Evolutionary conservation across 257 asterid species (phyloP).

Genomic region (Petunia axillaris): DNA sequence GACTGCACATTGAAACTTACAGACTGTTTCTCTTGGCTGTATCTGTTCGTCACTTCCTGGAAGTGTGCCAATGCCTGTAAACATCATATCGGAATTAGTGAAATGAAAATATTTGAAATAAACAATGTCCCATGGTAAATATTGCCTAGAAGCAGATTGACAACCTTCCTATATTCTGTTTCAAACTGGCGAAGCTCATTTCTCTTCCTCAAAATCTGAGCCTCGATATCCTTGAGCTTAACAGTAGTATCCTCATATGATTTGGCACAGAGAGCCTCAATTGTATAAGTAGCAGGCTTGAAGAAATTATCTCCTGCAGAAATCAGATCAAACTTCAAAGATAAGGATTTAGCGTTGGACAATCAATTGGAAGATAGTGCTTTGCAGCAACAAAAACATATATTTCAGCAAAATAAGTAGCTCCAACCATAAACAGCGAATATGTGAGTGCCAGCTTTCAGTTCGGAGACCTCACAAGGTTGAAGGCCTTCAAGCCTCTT

Average conservation of each 20-base stretch:
- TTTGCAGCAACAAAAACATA: slow-evolving; percentile 32
- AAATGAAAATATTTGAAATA: neutral
- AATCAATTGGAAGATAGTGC: neutral
- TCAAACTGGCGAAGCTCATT: slow-evolving; percentile 95
- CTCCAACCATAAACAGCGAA: slow-evolving; percentile 97
- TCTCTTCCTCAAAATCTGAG: slow-evolving; percentile 94
- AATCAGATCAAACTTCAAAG: slow-evolving; percentile 19
- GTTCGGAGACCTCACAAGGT: slow-evolving; percentile 98
- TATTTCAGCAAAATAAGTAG: slow-evolving; percentile 35
- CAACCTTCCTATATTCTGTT: slow-evolving; percentile 94
- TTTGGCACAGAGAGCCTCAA: slow-evolving; percentile 96
- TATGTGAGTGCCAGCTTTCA: slow-evolving; percentile 98
- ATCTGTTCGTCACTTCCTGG: slow-evolving; percentile 96
- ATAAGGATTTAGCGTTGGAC: neutral
- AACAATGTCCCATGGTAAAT: neutral
- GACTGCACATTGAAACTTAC: slow-evolving; percentile 56
- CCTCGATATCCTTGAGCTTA: slow-evolving; percentile 86
- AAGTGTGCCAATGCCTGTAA: slow-evolving; percentile 93
- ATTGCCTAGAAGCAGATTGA: slow-evolving; percentile 13
- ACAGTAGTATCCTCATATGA: slow-evolving; percentile 89
- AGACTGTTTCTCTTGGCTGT: slow-evolving; percentile 85
- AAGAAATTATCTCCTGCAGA: slow-evolving; percentile 96
- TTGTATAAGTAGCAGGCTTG: slow-evolving; percentile 88
- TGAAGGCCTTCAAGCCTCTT: slow-evolving; percentile 98
- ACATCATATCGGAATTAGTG: slow-evolving; percentile 18